Evolutionary conservation across 1,139 yeast species (phyloP), one percentile per base, ranked within the genome.

Genomic region (Yamadazyma triangularis): DNA sequence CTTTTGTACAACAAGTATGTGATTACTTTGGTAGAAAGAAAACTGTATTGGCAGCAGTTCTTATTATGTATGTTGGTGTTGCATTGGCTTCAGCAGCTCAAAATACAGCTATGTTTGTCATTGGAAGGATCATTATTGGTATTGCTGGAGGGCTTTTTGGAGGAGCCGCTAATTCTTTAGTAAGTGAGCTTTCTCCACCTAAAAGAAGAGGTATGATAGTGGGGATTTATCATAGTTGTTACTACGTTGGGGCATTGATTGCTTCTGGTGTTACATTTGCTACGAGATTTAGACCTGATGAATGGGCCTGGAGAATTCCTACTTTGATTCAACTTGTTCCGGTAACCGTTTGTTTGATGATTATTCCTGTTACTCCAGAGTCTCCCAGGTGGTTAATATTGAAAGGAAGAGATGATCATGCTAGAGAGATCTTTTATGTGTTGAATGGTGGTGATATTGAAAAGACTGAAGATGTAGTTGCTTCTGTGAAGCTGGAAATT

Each of bases 251-350:
- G 24, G 79, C 75, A 44, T 73, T 75, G 8, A 41, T 75, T 19
- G 81, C 81, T 7, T 74, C 43, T 57, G 42, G 77, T 76, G 4
- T 63, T 68, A 38, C 74, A 75, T 31, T 80, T 78, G 18, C 74
- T 72, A 15, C 77, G 73, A 50, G 73, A 60, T 35, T 63, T 60
- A 15, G 79, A 74, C 2, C 24, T 4, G 41, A 35, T 13, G 46
- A 55, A 4, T 75, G 71, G 23, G 76, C 76, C 24, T 76, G 82
- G 82, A 59, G 82, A 45, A 39, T 39, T 13, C 50, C 51, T 11
- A 41, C 39, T n/a, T 29, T 46, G 15, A 32, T 74, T 42, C 52
- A 75, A 72, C 77, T 62, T 70, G 25, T 80, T 77, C 23, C 71
- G 79, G 4, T 46, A 20, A 20, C 35, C 30, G 15, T 38, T 7